A percentile compares a stretch with the other conserved stretches of the same genome.
Evolutionary conservation across 2,329 filamentous ascomycete genomes (phyloP).

Genomic region (Neopestalotiopsis sp.): DNA sequence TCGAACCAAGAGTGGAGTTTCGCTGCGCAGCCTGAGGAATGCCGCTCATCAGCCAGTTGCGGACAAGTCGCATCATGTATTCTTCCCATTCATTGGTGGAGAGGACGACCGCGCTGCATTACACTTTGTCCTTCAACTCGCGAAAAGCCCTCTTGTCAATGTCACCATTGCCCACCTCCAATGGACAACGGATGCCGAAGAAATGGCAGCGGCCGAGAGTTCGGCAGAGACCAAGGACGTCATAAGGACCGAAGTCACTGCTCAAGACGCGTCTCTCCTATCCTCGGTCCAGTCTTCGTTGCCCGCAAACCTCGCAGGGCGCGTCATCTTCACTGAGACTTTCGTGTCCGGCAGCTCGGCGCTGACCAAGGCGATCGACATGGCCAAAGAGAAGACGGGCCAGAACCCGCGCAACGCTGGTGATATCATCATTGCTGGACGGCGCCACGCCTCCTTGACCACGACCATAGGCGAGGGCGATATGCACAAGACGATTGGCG

Average conservation of each 20-base stretch:
- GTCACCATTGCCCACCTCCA: slow-evolving; percentile 74
- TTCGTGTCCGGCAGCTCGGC: slow-evolving; percentile 46
- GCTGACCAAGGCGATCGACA: slow-evolving; percentile 52
- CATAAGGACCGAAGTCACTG: slow-evolving; percentile 38
- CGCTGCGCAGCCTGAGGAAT: slow-evolving; percentile 65
- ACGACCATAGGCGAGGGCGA: slow-evolving; percentile 40
- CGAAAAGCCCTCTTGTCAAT: slow-evolving; percentile 78
- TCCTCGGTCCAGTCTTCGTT: slow-evolving; percentile 40
- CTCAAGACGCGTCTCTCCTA: slow-evolving; percentile 41
- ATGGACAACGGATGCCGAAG: slow-evolving; percentile 29
- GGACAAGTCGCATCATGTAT: slow-evolving; percentile 80
- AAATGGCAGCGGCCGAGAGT: slow-evolving; percentile 28
- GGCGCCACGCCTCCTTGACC: slow-evolving; percentile 47
- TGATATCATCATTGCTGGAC: slow-evolving; percentile 73
- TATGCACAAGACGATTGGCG: slow-evolving; percentile 60
- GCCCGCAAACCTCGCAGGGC: slow-evolving; percentile 36
- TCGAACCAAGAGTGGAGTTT: slow-evolving; percentile 60
- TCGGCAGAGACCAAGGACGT: slow-evolving; percentile 26
- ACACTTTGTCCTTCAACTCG: slow-evolving; percentile 82
- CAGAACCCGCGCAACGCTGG: slow-evolving; percentile 69
- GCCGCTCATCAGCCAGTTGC: slow-evolving; percentile 61
- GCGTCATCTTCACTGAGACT: slow-evolving; percentile 56
- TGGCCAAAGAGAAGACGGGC: slow-evolving; percentile 65
- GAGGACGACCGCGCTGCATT: slow-evolving; percentile 82
- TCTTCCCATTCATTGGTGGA: slow-evolving; percentile 86